phyloP scores from a whole-genome alignment of 306 rosid genomes.

The Sesbania bispinosa region DNA sequence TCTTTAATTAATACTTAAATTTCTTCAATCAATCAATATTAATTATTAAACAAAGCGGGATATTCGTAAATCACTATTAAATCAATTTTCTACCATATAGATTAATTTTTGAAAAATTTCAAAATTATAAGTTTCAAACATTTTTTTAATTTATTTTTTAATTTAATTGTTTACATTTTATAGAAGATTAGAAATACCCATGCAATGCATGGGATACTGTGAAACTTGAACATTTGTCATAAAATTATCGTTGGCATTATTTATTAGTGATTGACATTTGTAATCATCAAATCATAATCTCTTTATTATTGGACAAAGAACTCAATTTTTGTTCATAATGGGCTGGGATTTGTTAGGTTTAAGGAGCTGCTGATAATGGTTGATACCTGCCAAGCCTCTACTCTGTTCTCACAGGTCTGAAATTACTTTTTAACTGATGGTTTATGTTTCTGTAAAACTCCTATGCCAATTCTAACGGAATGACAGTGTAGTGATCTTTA shows the following conservation, averaged over 20 bases:
- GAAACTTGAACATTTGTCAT: background rate
- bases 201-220: too few relatives aligned
- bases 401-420: slow-evolving; percentile 90
- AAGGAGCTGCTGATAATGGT: slow-evolving; percentile 99
- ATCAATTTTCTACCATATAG: too few relatives aligned
- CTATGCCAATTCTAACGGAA: slow-evolving; percentile 3
- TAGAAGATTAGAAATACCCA: too few relatives aligned
- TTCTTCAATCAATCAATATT: too few relatives aligned
- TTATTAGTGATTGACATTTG: background rate
- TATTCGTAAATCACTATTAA: too few relatives aligned
- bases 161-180: too few relatives aligned
- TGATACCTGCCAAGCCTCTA: slow-evolving; percentile 97
- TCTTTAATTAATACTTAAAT: too few relatives aligned
- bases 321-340: slow-evolving; percentile 21
- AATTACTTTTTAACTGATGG: slow-evolving; percentile 2
- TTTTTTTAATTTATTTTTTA: too few relatives aligned
- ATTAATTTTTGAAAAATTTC: too few relatives aligned
- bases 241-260: background rate
- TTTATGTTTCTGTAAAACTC: background rate
- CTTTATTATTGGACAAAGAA: background rate
- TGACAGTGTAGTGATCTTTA: background rate
- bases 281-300: background rate
- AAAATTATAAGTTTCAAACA: too few relatives aligned
- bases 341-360: slow-evolving; percentile 52
- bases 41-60: too few relatives aligned